phyloP scores from a whole-genome alignment of 208 protist species.

The Leptomonas pyrrhocoris region DNA sequence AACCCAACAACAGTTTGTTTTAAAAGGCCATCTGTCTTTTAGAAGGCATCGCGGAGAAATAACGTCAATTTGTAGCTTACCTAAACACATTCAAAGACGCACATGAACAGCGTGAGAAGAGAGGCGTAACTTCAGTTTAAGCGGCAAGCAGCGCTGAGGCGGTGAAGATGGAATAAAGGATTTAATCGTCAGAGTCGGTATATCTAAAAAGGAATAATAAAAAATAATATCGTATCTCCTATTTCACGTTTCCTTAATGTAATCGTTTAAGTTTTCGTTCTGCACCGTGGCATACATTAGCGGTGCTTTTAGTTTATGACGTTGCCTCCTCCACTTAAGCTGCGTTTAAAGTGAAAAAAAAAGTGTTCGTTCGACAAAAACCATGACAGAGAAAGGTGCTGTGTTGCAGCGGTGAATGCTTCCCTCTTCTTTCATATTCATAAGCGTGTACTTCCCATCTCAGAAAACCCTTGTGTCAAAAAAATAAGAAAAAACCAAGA shows the following conservation, averaged over 20 bases:
- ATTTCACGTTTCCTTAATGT: neutral
- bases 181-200: neutral
- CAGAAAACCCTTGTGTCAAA: neutral
- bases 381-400: conserved; percentile 1
- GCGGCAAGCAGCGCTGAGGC: conserved; percentile 6
- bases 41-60: no score
- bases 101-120: neutral
- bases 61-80: no score
- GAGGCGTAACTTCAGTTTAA: neutral
- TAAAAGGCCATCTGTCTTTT: no score
- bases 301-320: neutral
- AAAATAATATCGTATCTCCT: neutral
- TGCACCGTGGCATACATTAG: neutral
- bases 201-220: neutral
- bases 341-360: conserved; percentile 1
- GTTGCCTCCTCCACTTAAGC: neutral
- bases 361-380: conserved; percentile 1
- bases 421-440: neutral
- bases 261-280: conserved; percentile 11
- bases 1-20: neutral
- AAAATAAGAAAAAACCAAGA: neutral
- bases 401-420: neutral
- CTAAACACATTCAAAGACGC: neutral
- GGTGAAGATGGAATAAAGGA: neutral
- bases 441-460: neutral